Base-by-base conservation (phyloP, 2,329 filamentous ascomycete genomes). In the Cercospora sp. region DNA sequence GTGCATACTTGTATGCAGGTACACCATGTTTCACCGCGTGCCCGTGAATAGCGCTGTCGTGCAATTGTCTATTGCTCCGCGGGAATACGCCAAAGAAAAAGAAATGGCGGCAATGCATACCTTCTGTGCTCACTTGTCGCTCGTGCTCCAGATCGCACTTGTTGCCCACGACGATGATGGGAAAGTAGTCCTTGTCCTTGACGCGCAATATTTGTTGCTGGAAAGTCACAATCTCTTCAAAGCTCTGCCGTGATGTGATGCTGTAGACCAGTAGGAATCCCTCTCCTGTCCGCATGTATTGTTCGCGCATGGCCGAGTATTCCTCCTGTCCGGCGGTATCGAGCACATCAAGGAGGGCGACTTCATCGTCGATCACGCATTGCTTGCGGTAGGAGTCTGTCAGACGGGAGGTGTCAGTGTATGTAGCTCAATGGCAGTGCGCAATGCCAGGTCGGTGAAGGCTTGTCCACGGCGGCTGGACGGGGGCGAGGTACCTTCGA, bases 131-230 rank as follows among this genome's bases (percentile, higher is more conserved):
- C 68, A 99, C 95, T 77, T 94, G 91, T 78, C 95, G 89, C 83
- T 99, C 94, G 75, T 86, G 86, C 78, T 97, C 94, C 80, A 99
- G 84, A 92, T 99, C 95, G 84, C 94, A 97, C 87, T 99, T 99
- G 88, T 99, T 99, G 76, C 93, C 95, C 51, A 98, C 95, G 57
- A 99, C 92, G 67, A 98, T 97, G 85, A 99, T 98, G 75, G 95
- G 95, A 85, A 99, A 99, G 82, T 97, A 97, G 83, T 99, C 95
- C 88, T 97, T 98, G 85, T 98, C 95, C 87, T 99, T 99, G 77
- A 99, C 95, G 75, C 95, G 86, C 75, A 99, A 86, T 79, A 99
- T 99, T 83, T 99, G 95, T 86, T 98, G 94, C 83, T 98, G 94
- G 84, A 98, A 98, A 60, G 93, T 97, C 83, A 93, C 91, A 81